Conservation (phyloP, 352 stramenopile genomes). For the Bremia lactucae region DNA sequence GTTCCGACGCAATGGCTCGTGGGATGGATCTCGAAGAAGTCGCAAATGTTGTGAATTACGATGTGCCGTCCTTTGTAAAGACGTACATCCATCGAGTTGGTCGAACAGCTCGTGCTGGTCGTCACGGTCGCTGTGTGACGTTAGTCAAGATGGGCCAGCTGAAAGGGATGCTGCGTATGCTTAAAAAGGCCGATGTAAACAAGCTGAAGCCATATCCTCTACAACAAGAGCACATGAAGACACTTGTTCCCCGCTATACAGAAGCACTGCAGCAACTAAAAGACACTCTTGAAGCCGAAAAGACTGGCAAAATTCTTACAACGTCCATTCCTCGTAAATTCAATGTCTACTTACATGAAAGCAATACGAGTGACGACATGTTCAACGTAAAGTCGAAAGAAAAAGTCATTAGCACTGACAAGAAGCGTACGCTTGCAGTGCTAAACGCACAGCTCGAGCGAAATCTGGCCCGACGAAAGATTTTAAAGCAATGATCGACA, state of each 20-base stretch:
- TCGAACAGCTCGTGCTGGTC: conserved; percentile 72
- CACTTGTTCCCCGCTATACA: conserved; percentile 63
- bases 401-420: conserved; percentile 27
- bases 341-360: conserved; percentile 2
- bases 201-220: conserved; percentile 57
- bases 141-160: conserved; percentile 78
- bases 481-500: conserved; percentile 35
- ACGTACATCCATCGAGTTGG: conserved; percentile 87
- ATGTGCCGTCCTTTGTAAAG: conserved; percentile 86
- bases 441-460: conserved; percentile 48
- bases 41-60: conserved; percentile 91
- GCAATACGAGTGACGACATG: conserved; percentile 1
- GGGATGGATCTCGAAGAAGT: conserved; percentile 91
- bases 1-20: conserved; percentile 88
- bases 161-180: conserved; percentile 72
- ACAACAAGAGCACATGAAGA: conserved; percentile 68
- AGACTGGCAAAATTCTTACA: conserved; percentile 45
- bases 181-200: conserved; percentile 75
- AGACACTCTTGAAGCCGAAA: conserved; percentile 67
- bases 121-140: conserved; percentile 59
- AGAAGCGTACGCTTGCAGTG: conserved; percentile 50
- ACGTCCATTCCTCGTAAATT: conserved; percentile 29
- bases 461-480: conserved; percentile 32
- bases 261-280: conserved; percentile 62
- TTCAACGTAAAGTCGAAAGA: conserved; percentile 17